These are phyloP conservation scores for Sanghuangporus sanghuang DNA, from an alignment of 1,284 basidiomycete species.

Conservation along the genomic window DNA sequence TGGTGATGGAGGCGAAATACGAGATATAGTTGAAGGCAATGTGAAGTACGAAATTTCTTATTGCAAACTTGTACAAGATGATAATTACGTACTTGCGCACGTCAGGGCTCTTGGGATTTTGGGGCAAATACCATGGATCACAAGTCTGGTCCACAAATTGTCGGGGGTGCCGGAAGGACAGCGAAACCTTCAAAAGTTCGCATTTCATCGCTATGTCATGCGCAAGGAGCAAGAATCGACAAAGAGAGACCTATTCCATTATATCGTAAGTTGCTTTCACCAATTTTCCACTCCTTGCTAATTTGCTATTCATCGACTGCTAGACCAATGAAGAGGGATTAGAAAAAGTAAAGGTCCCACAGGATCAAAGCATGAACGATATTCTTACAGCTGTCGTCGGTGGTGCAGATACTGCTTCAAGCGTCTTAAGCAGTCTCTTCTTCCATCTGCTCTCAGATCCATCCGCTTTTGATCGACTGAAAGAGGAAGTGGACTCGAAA, in stretches of 20 bases:
- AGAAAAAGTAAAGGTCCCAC: constrained; percentile 21
- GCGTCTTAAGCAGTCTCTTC: constrained; percentile 26
- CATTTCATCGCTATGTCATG: constrained; percentile 15
- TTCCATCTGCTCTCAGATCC: constrained; percentile 31
- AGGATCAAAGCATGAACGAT: constrained; percentile 27
- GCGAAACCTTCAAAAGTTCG: constrained; percentile 11
- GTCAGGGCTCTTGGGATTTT: constrained; percentile 1
- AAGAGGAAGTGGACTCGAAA: constrained; percentile 26
- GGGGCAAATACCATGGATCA: constrained; percentile 11
- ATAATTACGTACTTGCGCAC: neutral
- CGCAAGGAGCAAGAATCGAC: constrained; percentile 22
- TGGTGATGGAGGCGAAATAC: constrained; percentile 20
- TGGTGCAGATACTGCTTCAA: constrained; percentile 34
- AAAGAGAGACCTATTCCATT: constrained; percentile 33
- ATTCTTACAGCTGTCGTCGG: constrained; percentile 30
- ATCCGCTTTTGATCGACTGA: constrained; percentile 22
- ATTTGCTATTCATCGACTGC: neutral
- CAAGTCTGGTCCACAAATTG: neutral
- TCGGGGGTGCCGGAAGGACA: neutral
- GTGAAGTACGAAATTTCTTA: constrained; percentile 4
- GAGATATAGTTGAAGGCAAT: constrained; percentile 15
- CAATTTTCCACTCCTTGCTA: neutral
- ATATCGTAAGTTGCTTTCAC: constrained; percentile 27
- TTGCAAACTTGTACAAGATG: neutral
- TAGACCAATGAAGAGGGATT: constrained; percentile 28